Percentiles rank a stretch among this genome's conserved stretches.
phyloP scores from a whole-genome alignment of 495 filamentous ascomycete genomes.

The Podospora australis region DNA sequence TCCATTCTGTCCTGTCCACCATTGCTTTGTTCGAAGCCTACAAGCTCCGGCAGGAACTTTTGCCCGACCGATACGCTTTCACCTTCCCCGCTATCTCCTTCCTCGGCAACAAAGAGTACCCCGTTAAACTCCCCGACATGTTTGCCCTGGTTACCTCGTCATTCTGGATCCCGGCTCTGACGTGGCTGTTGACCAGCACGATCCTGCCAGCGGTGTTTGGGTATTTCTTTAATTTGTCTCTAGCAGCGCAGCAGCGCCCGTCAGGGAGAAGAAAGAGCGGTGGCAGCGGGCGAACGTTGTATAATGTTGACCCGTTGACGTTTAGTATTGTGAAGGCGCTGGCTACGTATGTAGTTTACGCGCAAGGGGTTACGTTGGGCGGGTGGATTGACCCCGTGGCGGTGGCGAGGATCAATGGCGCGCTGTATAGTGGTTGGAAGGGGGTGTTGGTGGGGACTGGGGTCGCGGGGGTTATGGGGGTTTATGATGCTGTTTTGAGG shows the following conservation, averaged over 20 bases:
- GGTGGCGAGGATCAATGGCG: slow-evolving; percentile 54
- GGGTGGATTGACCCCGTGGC: slow-evolving; percentile 52
- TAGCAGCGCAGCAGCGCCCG: slow-evolving; percentile 21
- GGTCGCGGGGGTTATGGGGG: slow-evolving; percentile 59
- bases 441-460: slow-evolving; percentile 66
- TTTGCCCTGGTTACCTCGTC: slow-evolving; percentile 66
- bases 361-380: slow-evolving; percentile 58
- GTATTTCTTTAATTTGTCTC: slow-evolving; percentile 82
- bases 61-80: slow-evolving; percentile 64
- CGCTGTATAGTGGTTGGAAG: slow-evolving; percentile 64
- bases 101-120: slow-evolving; percentile 40
- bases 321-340: slow-evolving; percentile 85
- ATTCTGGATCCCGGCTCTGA: slow-evolving; percentile 76
- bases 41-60: slow-evolving; percentile 52
- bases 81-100: slow-evolving; percentile 57
- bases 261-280: neutral
- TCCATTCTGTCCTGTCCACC: slow-evolving; percentile 58
- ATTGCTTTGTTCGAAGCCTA: slow-evolving; percentile 59
- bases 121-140: slow-evolving; percentile 69
- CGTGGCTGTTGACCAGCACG: slow-evolving; percentile 71
- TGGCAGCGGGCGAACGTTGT: slow-evolving; percentile 31
- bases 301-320: slow-evolving; percentile 72
- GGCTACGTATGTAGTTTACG: slow-evolving; percentile 71
- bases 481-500: slow-evolving; percentile 81
- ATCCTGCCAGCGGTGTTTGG: slow-evolving; percentile 62